Percentiles rank a stretch among this genome's conserved stretches.
phyloP scores from a whole-genome alignment of 495 filamentous ascomycete genomes.

The Hypoxylon lenormandii region DNA sequence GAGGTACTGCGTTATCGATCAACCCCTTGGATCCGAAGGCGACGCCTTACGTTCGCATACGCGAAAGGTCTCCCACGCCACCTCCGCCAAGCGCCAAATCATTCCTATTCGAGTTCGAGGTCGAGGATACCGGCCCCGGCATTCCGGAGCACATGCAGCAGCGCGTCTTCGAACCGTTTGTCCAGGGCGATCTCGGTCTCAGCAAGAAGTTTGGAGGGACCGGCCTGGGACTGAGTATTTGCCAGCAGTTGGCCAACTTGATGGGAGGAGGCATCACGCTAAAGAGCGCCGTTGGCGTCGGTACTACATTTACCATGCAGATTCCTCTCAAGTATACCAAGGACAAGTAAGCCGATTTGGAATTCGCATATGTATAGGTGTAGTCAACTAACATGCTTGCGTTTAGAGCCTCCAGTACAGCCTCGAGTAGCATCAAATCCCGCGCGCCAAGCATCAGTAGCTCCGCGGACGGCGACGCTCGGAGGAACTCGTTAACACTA shows the following conservation, averaged over 20 bases:
- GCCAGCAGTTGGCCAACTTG: slow-evolving; percentile 81
- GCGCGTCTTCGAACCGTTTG: slow-evolving; percentile 91
- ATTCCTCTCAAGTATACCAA: slow-evolving; percentile 84
- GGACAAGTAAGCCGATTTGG: slow-evolving; percentile 61
- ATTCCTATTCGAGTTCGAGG: slow-evolving; percentile 83
- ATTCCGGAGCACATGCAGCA: slow-evolving; percentile 80
- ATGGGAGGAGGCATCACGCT: slow-evolving; percentile 84
- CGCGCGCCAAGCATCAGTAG: slow-evolving; percentile 78
- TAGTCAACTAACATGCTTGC: slow-evolving; percentile 49
- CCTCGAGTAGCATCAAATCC: slow-evolving; percentile 69
- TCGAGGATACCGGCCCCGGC: slow-evolving; percentile 90
- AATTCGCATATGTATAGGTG: too few species aligned
- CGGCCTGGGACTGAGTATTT: slow-evolving; percentile 90
- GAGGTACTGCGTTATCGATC: slow-evolving; percentile 66
- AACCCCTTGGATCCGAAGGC: slow-evolving; percentile 69
- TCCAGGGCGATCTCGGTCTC: slow-evolving; percentile 87
- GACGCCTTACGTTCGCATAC: slow-evolving; percentile 60
- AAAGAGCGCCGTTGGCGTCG: slow-evolving; percentile 76
- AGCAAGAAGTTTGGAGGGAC: slow-evolving; percentile 93
- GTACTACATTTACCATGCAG: slow-evolving; percentile 83
- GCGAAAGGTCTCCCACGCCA: slow-evolving; percentile 71
- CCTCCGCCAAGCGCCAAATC: slow-evolving; percentile 69
- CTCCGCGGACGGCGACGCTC: slow-evolving; percentile 75
- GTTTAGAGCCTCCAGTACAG: slow-evolving; percentile 58
- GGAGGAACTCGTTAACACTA: slow-evolving; percentile 45